Conservation (phyloP, 495 filamentous ascomycete species). For the Thermothielavioides terrestris region DNA sequence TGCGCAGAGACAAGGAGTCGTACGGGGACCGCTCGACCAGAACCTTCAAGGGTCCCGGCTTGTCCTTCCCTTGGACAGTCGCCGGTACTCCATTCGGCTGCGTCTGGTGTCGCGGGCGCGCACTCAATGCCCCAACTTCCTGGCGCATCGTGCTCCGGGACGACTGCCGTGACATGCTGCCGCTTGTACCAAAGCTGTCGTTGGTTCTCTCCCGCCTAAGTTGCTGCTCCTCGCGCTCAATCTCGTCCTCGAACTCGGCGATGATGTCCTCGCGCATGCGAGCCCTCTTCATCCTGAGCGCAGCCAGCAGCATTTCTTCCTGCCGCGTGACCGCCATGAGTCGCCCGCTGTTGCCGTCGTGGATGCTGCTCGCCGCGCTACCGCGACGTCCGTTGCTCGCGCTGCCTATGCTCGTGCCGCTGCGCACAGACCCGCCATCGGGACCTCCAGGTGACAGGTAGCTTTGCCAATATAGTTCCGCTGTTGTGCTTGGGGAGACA, state of each 20-base stretch:
- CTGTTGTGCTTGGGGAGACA: conserved; percentile 38
- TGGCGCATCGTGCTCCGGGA: conserved; percentile 25
- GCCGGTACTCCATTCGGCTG: conserved; percentile 1
- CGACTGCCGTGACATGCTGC: conserved; percentile 24
- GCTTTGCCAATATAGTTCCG: conserved; percentile 36
- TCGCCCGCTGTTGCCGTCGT: conserved; percentile 43
- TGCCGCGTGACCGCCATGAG: conserved; percentile 82
- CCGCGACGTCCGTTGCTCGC: conserved; percentile 10
- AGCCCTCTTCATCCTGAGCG: conserved; percentile 69
- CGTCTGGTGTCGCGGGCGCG: conserved; percentile 15
- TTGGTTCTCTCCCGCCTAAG: conserved; percentile 17
- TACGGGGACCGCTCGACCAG: conserved; percentile 17
- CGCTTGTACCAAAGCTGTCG: conserved; percentile 15
- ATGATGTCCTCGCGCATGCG: conserved; percentile 67
- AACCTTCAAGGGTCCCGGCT: conserved; percentile 13
- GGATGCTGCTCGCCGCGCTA: conserved; percentile 19
- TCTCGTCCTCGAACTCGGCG: conserved; percentile 42
- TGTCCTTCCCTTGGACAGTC: conserved; percentile 1
- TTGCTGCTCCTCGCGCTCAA: conserved; percentile 9
- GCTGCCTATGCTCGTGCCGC: conserved; percentile 15
- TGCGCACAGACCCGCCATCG: conserved; percentile 19
- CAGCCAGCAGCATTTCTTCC: conserved; percentile 74
- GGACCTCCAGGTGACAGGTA: conserved; percentile 7
- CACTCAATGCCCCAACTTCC: conserved; percentile 8
- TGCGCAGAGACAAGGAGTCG: conserved; percentile 5